A percentile compares a stretch with the other conserved stretches of the same genome.
Evolutionary conservation across 192 early-diverging fungal species (phyloP).

Genomic region (Podila verticillata): DNA sequence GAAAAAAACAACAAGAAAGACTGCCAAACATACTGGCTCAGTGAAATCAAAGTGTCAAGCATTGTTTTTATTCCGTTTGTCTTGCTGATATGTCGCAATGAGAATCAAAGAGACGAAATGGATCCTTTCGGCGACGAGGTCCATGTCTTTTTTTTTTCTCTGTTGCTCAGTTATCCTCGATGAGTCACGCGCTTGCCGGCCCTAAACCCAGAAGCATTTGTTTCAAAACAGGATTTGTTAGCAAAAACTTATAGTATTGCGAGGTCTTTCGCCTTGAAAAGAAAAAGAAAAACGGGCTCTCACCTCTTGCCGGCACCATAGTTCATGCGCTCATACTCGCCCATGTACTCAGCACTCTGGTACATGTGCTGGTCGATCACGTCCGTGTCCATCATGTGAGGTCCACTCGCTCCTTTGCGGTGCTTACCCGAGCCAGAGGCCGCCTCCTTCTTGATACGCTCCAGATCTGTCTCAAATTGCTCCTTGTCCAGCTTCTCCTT

Average conservation of each 20-base stretch:
- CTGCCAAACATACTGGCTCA: too few species aligned
- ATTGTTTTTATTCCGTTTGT: too few species aligned
- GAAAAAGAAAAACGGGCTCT: background rate
- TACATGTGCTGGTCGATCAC: slow-evolving; percentile 37
- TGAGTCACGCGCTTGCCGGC: slow-evolving; percentile 29
- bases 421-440: slow-evolving; percentile 29
- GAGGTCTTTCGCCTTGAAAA: background rate
- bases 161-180: slow-evolving; percentile 16
- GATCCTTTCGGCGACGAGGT: too few species aligned
- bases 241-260: background rate
- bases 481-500: slow-evolving; percentile 53
- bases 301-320: slow-evolving; percentile 27
- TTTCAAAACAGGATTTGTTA: background rate
- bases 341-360: slow-evolving; percentile 41
- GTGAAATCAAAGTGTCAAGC: too few species aligned
- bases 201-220: background rate
- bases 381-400: slow-evolving; percentile 45
- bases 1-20: too few species aligned
- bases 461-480: slow-evolving; percentile 59
- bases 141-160: too few species aligned
- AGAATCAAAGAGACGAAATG: too few species aligned
- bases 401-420: slow-evolving; percentile 20
- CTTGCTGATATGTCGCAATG: too few species aligned
- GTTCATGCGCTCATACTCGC: slow-evolving; percentile 26
- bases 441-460: slow-evolving; percentile 53